Conservation (phyloP, 768 basidiomycete species). For the Tylopilus sp. region DNA sequence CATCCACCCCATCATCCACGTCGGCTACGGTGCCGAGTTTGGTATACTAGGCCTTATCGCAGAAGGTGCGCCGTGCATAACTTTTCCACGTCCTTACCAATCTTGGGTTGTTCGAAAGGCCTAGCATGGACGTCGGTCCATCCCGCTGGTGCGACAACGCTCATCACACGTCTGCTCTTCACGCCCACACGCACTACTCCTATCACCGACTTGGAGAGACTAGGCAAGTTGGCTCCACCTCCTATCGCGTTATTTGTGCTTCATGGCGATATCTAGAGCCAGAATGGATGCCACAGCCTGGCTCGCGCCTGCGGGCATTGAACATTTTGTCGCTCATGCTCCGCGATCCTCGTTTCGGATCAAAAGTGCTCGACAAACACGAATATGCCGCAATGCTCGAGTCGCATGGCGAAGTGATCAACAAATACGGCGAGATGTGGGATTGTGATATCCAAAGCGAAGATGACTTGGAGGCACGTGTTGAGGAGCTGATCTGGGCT, state of each 20-base stretch:
- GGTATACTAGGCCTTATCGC: conserved; percentile 56
- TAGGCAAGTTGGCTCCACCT: conserved; percentile 4
- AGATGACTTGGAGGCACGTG: conserved; percentile 43
- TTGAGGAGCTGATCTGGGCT: conserved; percentile 63
- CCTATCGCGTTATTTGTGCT: not conserved
- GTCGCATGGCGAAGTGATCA: conserved; percentile 39
- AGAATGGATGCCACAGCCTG: conserved; percentile 23
- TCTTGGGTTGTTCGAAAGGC: conserved; percentile 35
- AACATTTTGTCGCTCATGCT: conserved; percentile 53
- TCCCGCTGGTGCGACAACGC: conserved; percentile 30
- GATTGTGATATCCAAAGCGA: conserved; percentile 34
- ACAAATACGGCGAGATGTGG: conserved; percentile 47
- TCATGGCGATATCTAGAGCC: conserved; percentile 13
- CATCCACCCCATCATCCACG: conserved; percentile 64
- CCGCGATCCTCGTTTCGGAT: conserved; percentile 41
- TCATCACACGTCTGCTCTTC: conserved; percentile 35
- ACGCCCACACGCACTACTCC: conserved; percentile 19
- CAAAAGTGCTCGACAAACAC: conserved; percentile 28
- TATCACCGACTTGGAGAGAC: conserved; percentile 19
- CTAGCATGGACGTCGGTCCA: conserved; percentile 59
- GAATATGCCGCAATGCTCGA: conserved; percentile 35
- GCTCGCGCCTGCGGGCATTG: conserved; percentile 42
- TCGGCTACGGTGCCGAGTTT: conserved; percentile 64
- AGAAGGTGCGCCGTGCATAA: conserved; percentile 43
- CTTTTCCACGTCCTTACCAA: not conserved